phyloP scores from a whole-genome alignment of 768 basidiomycete genomes.

The Mycena latifolia region DNA sequence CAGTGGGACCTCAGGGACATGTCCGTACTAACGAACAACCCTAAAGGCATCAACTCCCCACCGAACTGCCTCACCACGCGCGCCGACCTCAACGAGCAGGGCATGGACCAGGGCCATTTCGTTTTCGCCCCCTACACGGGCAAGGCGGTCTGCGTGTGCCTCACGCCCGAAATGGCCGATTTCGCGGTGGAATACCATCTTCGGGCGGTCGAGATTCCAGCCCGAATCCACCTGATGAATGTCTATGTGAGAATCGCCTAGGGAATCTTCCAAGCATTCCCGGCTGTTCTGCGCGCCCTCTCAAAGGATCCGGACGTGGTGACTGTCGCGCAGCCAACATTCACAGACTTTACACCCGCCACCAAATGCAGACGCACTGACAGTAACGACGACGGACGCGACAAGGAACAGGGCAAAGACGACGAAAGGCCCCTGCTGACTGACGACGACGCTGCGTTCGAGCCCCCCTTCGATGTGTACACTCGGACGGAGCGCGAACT shows the following conservation, averaged over 20 bases:
- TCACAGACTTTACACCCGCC: too few species aligned
- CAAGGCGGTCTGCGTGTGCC: slow-evolving; percentile 14
- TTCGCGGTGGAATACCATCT: slow-evolving; percentile 25
- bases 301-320: neutral
- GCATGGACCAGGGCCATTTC: slow-evolving; percentile 15
- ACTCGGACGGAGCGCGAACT: slow-evolving; percentile 6
- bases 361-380: too few species aligned
- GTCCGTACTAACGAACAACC: neutral
- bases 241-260: slow-evolving; percentile 23
- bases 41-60: slow-evolving; percentile 1
- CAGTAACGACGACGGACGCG: neutral
- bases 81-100: slow-evolving; percentile 6
- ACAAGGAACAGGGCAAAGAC: neutral
- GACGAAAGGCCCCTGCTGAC: neutral
- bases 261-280: slow-evolving; percentile 11
- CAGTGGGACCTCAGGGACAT: slow-evolving; percentile 13
- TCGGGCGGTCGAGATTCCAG: slow-evolving; percentile 4
- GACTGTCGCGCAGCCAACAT: too few species aligned
- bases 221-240: slow-evolving; percentile 18
- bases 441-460: slow-evolving; percentile 1
- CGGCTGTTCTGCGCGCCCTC: neutral
- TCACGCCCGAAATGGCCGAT: slow-evolving; percentile 4
- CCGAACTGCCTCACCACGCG: slow-evolving; percentile 22
- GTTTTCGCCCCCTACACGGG: slow-evolving; percentile 16
- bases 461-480: slow-evolving; percentile 1